Evolutionary conservation across 805 yeast species (phyloP).

Genomic region (Ogataea minuta): DNA sequence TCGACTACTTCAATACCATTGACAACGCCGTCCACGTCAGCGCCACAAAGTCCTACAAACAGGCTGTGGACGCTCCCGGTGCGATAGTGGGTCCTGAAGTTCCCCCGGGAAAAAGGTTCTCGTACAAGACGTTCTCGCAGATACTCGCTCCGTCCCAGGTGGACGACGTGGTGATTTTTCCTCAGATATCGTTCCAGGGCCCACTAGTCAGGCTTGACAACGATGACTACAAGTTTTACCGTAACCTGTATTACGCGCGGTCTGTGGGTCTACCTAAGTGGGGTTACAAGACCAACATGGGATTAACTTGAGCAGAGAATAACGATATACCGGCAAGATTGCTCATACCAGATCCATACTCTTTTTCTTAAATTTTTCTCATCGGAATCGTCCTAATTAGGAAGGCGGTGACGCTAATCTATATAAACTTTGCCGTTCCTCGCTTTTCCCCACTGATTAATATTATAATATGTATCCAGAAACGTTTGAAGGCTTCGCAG

Average conservation of each 20-base stretch:
- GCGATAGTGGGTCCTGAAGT: constrained; percentile 20
- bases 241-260: constrained; percentile 29
- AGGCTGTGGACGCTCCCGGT: constrained; percentile 4
- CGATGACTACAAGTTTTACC: constrained; percentile 11
- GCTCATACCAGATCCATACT: no score
- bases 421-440: not conserved
- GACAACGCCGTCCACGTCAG: constrained; percentile 11
- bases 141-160: constrained; percentile 23
- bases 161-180: constrained; percentile 21
- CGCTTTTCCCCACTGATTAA: not conserved
- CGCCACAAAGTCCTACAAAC: constrained; percentile 10
- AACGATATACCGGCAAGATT: no score
- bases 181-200: constrained; percentile 22
- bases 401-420: not conserved
- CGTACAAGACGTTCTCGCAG: constrained; percentile 22
- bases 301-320: not conserved
- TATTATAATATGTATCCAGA: constrained; percentile 30
- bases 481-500: constrained; percentile 39
- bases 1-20: constrained; percentile 24
- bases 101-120: constrained; percentile 16
- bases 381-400: not conserved
- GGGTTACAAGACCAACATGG: constrained; percentile 17
- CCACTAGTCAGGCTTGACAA: constrained; percentile 7
- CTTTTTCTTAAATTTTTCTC: not conserved
- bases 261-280: constrained; percentile 12